phyloP scores from a whole-genome alignment of 257 asterid species.

The Solanum commersonii region DNA sequence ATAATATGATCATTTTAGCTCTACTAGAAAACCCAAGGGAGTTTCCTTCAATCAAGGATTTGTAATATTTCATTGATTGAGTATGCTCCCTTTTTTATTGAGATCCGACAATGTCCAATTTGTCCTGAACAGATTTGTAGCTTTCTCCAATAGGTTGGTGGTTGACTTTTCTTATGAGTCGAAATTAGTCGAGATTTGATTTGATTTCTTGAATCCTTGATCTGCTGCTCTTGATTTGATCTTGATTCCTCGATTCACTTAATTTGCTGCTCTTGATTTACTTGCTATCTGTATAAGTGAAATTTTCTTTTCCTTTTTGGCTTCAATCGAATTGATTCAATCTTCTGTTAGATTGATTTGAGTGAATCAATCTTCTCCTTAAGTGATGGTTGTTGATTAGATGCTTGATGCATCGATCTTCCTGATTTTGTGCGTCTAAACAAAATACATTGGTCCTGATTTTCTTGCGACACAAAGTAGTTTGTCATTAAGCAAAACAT shows the following conservation, averaged over 20 bases:
- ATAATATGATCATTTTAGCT: too few relatives aligned
- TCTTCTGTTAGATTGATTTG: too few relatives aligned
- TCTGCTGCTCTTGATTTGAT: background rate
- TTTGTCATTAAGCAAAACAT: background rate
- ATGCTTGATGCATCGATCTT: background rate
- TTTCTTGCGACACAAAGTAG: background rate
- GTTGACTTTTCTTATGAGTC: too few relatives aligned
- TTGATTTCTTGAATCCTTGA: background rate
- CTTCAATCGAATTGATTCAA: background rate
- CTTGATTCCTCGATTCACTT: background rate
- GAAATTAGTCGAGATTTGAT: background rate
- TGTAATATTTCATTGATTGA: background rate
- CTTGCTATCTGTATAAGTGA: background rate
- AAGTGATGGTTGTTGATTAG: background rate
- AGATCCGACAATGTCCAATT: background rate
- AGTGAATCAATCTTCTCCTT: background rate
- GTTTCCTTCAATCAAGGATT: background rate
- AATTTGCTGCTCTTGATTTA: background rate
- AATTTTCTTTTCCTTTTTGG: background rate
- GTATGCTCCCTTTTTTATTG: background rate
- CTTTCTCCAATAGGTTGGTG: background rate
- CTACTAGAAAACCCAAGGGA: background rate
- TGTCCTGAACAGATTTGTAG: background rate
- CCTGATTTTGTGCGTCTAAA: background rate
- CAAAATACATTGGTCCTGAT: background rate